phyloP scores from a whole-genome alignment of 139 green algal species.

The Tetradesmus lagerheimii region DNA sequence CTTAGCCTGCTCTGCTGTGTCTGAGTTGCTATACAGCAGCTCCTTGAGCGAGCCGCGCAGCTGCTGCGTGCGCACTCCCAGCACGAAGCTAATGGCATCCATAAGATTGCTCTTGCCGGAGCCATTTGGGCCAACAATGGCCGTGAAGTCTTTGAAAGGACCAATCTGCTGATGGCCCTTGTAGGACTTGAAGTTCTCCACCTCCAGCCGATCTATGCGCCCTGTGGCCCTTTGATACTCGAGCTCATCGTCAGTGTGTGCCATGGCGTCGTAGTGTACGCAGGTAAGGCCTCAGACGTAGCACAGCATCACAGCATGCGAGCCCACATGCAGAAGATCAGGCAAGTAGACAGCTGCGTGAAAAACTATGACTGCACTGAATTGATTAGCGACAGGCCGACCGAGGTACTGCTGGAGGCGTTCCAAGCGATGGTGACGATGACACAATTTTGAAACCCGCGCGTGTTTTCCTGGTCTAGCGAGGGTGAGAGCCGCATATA shows the following conservation, averaged over 20 bases:
- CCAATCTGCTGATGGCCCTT: slow-evolving; percentile 87
- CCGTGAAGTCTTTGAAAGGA: slow-evolving; percentile 94
- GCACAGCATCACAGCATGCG: slow-evolving; percentile 12
- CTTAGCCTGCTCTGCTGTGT: slow-evolving; percentile 8
- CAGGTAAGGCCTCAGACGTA: neutral
- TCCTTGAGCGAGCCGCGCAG: slow-evolving; percentile 91
- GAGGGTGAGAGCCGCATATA: neutral
- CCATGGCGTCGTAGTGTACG: neutral
- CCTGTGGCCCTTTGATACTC: slow-evolving; percentile 26
- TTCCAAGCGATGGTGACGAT: neutral
- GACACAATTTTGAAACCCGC: neutral
- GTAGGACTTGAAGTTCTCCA: slow-evolving; percentile 98
- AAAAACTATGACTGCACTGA: neutral
- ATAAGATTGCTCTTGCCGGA: slow-evolving; percentile 98
- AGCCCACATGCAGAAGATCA: neutral
- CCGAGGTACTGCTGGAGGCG: neutral
- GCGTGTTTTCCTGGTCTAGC: neutral
- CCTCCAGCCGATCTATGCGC: slow-evolving; percentile 76
- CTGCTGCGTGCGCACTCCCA: slow-evolving; percentile 91
- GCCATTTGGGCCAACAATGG: slow-evolving; percentile 95
- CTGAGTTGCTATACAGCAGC: slow-evolving; percentile 89
- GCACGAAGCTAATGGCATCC: slow-evolving; percentile 99
- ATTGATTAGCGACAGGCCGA: neutral
- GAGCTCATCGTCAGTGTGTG: slow-evolving; percentile 8
- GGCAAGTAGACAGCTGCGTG: neutral